Conservation (phyloP, 2,329 filamentous ascomycete genomes). For the Lizonia empirigonia region DNA sequence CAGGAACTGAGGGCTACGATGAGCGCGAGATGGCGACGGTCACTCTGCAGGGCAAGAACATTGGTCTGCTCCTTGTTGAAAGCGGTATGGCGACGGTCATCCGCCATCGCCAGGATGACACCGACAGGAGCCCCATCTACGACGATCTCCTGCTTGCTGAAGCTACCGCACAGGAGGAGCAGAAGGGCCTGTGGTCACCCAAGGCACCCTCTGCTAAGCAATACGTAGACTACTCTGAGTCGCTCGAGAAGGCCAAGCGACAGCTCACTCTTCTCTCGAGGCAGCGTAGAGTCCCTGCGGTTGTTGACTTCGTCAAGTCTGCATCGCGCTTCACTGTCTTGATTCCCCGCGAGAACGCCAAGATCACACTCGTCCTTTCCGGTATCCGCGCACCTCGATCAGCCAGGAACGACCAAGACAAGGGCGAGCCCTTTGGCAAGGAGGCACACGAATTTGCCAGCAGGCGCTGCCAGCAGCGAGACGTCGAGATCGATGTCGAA, state of each 20-base stretch:
- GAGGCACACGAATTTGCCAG: constrained; percentile 93
- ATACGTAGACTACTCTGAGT: constrained; percentile 90
- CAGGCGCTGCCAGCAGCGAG: constrained; percentile 86
- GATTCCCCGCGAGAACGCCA: constrained; percentile 89
- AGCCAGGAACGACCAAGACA: constrained; percentile 77
- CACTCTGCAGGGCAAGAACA: constrained; percentile 80
- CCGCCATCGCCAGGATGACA: constrained; percentile 91
- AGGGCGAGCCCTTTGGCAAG: constrained; percentile 90
- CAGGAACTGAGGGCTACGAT: constrained; percentile 87
- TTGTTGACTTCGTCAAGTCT: constrained; percentile 98
- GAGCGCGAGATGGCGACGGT: constrained; percentile 94
- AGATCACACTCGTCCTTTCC: constrained; percentile 91
- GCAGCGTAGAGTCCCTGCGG: constrained; percentile 87
- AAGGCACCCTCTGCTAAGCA: constrained; percentile 84
- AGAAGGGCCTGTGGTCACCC: constrained; percentile 93
- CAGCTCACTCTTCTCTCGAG: constrained; percentile 85
- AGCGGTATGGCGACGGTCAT: constrained; percentile 93
- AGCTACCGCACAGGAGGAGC: constrained; percentile 79
- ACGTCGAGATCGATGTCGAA: constrained; percentile 94
- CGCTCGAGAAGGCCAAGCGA: constrained; percentile 91
- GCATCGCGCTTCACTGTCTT: constrained; percentile 92
- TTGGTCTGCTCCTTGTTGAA: constrained; percentile 84
- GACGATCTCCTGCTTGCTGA: constrained; percentile 84
- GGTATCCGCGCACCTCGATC: constrained; percentile 91
- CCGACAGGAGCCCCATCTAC: constrained; percentile 91